Base-by-base conservation (phyloP, 2,329 filamentous ascomycete genomes). In the Graphium sp. region DNA sequence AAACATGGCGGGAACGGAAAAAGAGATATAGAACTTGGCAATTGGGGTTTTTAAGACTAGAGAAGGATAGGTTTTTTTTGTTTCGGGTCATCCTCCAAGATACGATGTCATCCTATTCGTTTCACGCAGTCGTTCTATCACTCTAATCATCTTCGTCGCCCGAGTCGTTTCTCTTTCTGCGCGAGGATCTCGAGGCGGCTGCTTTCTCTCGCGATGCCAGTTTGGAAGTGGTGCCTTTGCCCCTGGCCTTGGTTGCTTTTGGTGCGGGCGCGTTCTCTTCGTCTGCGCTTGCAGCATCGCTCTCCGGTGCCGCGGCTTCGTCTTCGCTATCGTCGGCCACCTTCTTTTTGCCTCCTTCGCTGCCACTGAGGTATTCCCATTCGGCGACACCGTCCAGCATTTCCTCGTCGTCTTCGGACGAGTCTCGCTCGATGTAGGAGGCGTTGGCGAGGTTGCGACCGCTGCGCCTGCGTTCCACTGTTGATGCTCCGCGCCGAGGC, bases 311-410 rank as follows among this genome's bases (percentile, higher is more conserved):
- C 8, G 36, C 39, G 5, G 30, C 31, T 4, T 32, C 36, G 8
- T 34, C 33, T 6, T 37, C 39, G 17, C 38, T 36, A 7, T 34
- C 34, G 22, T 31, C 40, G 2, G 32, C 36, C 14, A 37, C 41
- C 26, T 46, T 42, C 12, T 44, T 41, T 3, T 22, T 43, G 39
- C 12, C 40, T 37, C 17, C 38, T 32, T 19, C 41, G 26, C 11
- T 42, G 3, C 50, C 38, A n/a, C 53, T 48, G 10, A 45, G 49
- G 26, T 72, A 72, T 15, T 63, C 53, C 67, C 67, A 73, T 41
- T 66, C 52, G 1, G 66, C 64, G 5, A 72, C 67, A 3, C 67
- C 67, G 26, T 67, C 58, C 15, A 69, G 49, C 67, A 72, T 73
- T 42, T 72, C 67, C 36, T 66, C 58, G 34, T 72, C 66, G 33